These are phyloP conservation scores for Medicago truncatula DNA, from an alignment of 306 rosid species.

Conservation along the genomic window MtrunA17r5.0-ANR NC_053043.1:32143001-32143500, in stretches of 20 bases:
- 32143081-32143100: neutral
- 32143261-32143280: neutral
- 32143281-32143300: neutral
- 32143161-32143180: neutral
- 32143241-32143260: constrained; percentile 9
- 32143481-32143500: constrained; percentile 25
- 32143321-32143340: constrained; percentile 16
- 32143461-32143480: constrained; percentile 1
- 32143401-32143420: neutral
- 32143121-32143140: neutral
- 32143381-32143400: neutral
- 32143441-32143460: constrained; percentile 28
- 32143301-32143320: neutral
- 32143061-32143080: neutral
- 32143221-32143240: neutral
- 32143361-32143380: no score
- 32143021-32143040: constrained; percentile 12
- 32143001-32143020: constrained; percentile 4
- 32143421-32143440: constrained; percentile 3
- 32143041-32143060: neutral
- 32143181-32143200: constrained; percentile 10
- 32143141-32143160: neutral
- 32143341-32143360: no score
- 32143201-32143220: neutral
- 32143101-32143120: neutral